Conservation (phyloP, 2,329 filamentous ascomycete genomes). For the Beauveria sp. region DNA sequence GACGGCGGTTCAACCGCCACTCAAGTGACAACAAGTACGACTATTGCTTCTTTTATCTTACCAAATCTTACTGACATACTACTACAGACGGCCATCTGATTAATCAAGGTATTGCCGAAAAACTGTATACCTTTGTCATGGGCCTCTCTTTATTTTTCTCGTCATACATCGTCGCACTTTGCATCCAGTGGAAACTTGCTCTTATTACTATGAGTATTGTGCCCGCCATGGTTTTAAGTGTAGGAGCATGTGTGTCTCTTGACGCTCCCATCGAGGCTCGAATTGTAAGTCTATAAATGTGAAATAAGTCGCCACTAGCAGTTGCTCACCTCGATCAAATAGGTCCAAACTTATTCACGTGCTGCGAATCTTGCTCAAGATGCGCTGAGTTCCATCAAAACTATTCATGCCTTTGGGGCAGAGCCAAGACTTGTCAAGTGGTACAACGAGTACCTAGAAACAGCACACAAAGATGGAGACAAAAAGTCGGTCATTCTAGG, state of each 20-base stretch:
- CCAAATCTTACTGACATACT: background rate
- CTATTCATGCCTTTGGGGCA: constrained; percentile 8
- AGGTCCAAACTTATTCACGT: constrained; percentile 3
- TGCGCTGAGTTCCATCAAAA: constrained; percentile 6
- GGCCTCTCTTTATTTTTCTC: background rate
- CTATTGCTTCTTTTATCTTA: background rate
- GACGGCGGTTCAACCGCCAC: background rate
- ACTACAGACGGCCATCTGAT: background rate
- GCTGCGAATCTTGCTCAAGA: constrained; percentile 8
- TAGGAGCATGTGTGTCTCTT: background rate
- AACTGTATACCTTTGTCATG: background rate
- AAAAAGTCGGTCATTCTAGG: constrained; percentile 7
- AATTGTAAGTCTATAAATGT: background rate
- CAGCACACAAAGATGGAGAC: background rate
- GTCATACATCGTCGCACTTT: background rate
- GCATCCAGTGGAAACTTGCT: background rate
- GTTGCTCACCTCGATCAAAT: background rate
- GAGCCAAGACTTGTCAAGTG: background rate
- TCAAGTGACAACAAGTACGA: constrained; percentile 1
- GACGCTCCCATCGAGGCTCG: background rate
- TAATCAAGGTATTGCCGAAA: background rate
- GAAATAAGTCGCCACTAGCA: background rate
- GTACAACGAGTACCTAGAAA: constrained; percentile 4
- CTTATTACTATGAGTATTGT: background rate
- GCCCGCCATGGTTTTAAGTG: background rate